Conservation (phyloP, 2,329 filamentous ascomycete species). For the Sporothrix variecibatus region DNA sequence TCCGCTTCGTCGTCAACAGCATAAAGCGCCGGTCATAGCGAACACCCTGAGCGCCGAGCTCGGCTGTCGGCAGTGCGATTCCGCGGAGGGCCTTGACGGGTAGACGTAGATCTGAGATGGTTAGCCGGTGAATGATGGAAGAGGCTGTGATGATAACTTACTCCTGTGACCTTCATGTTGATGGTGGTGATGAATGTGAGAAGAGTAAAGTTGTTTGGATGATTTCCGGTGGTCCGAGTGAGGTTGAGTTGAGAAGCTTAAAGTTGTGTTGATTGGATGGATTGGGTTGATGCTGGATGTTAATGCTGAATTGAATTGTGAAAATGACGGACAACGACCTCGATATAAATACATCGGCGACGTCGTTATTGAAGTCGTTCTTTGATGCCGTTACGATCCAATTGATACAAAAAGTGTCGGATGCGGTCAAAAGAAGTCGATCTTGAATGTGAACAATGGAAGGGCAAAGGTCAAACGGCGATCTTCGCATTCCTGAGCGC, state of each 20-base stretch:
- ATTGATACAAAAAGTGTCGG: neutral
- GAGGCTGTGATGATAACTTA: neutral
- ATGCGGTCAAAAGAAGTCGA: neutral
- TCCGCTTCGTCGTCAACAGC: constrained; percentile 55
- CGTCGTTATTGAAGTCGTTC: neutral
- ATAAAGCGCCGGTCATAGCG: constrained; percentile 70
- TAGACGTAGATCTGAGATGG: constrained; percentile 64
- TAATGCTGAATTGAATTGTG: neutral
- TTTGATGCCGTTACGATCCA: neutral
- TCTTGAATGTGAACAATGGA: neutral
- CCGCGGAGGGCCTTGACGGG: constrained; percentile 71
- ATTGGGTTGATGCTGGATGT: neutral
- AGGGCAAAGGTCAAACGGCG: neutral
- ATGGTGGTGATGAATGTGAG: neutral
- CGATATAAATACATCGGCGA: neutral
- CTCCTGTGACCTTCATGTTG: constrained; percentile 26
- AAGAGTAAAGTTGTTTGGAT: neutral
- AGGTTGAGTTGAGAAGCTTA: neutral
- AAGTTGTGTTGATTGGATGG: neutral
- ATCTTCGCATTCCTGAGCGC: neutral
- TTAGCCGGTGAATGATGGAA: neutral
- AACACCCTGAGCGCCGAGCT: constrained; percentile 63
- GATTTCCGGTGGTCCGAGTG: neutral
- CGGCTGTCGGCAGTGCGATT: constrained; percentile 54
- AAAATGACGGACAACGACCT: neutral